Evolutionary conservation across 495 filamentous ascomycete species (phyloP).

Genomic region (Xanthoparmelia taractica): DNA sequence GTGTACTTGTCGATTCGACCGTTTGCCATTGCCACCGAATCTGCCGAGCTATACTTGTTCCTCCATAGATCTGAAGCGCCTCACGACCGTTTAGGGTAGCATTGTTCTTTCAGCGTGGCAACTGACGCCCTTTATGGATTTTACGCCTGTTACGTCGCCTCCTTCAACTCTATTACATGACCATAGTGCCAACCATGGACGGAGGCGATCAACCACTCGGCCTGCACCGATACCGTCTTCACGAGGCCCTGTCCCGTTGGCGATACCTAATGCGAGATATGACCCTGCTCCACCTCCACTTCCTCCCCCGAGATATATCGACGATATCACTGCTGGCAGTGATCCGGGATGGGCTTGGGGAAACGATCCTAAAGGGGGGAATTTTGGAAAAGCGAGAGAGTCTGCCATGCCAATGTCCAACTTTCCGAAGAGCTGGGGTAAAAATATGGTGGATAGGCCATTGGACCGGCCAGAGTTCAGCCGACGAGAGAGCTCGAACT

Average conservation of each 20-base stretch:
- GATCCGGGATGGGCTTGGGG: constrained; percentile 56
- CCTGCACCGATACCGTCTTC: constrained; percentile 32
- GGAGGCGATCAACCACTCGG: constrained; percentile 18
- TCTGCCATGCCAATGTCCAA: constrained; percentile 49
- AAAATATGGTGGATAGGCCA: constrained; percentile 19
- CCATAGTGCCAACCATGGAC: constrained; percentile 36
- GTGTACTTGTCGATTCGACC: constrained; percentile 10
- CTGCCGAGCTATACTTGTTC: constrained; percentile 7
- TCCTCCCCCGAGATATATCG: constrained; percentile 52
- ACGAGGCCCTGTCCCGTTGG: constrained; percentile 44
- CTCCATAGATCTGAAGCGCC: constrained; percentile 16
- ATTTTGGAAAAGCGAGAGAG: constrained; percentile 31
- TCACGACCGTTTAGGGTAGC: constrained; percentile 23
- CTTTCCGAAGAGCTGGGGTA: constrained; percentile 42
- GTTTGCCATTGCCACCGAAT: constrained; percentile 21
- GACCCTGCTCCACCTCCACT: constrained; percentile 52
- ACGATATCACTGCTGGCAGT: constrained; percentile 45
- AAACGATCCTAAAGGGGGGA: constrained; percentile 34
- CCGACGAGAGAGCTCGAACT: constrained; percentile 32
- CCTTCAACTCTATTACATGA: constrained; percentile 50
- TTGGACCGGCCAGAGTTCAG: constrained; percentile 28
- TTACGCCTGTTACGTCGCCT: constrained; percentile 42
- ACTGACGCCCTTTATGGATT: constrained; percentile 47
- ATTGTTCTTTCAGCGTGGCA: constrained; percentile 32
- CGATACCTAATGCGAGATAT: constrained; percentile 35